A percentile compares a stretch with the other conserved stretches of the same genome.
These are phyloP conservation scores for Colletotrichum orchidophilum DNA, from an alignment of 2,329 filamentous ascomycete genomes.

Conservation along the genomic window DNA sequence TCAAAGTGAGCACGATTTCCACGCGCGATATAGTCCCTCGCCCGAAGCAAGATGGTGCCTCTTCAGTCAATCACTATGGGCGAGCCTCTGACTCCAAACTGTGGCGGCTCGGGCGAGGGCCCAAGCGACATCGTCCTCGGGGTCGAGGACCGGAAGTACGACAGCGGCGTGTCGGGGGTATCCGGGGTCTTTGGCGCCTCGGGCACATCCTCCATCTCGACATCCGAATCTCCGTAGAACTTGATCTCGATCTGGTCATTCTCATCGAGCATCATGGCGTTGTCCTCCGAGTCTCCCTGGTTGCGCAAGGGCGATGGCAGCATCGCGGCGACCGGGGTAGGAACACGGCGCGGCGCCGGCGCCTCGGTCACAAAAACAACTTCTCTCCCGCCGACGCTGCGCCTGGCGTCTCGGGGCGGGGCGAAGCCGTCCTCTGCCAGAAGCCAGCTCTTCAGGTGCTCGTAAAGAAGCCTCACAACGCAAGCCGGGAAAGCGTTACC, in stretches of 20 bases:
- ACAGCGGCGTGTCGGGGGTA: not conserved
- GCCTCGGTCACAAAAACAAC: constrained; percentile 19
- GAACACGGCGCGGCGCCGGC: not conserved
- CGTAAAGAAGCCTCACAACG: constrained; percentile 59
- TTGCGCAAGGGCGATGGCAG: not conserved
- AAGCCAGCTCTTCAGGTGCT: constrained; percentile 58
- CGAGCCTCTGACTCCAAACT: not conserved
- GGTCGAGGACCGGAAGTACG: not conserved
- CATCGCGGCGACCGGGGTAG: not conserved
- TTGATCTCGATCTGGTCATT: constrained; percentile 17
- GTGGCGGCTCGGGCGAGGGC: not conserved
- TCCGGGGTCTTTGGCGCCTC: not conserved
- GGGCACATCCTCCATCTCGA: constrained; percentile 10
- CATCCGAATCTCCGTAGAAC: constrained; percentile 10
- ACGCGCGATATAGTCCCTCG: not conserved
- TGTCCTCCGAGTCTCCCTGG: not conserved
- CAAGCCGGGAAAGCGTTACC: constrained; percentile 81
- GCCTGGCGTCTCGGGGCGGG: not conserved
- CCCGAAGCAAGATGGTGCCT: not conserved
- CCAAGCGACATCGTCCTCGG: constrained; percentile 2
- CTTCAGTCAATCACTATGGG: constrained; percentile 4
- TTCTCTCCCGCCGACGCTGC: constrained; percentile 16
- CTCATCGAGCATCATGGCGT: constrained; percentile 6
- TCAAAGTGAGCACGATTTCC: not conserved
- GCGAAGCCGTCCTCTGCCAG: constrained; percentile 51